A percentile compares a stretch with the other conserved stretches of the same genome.
Evolutionary conservation across 2,329 filamentous ascomycete species (phyloP).

Genomic region (Chaetomium strumarium): DNA sequence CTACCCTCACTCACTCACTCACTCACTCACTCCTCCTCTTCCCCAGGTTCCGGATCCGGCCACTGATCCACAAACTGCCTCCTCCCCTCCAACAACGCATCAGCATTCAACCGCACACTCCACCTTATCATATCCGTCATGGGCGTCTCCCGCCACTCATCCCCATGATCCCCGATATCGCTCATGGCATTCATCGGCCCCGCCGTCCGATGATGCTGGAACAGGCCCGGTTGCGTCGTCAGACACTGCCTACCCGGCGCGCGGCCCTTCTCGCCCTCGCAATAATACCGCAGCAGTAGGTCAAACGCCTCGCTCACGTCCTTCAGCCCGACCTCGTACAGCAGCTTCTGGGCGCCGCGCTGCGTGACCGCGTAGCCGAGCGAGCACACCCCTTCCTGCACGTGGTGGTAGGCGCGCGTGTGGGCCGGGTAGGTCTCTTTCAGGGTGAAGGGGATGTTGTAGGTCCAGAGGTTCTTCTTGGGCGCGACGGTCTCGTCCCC

Average conservation of each 20-base stretch:
- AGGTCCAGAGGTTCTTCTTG: conserved; percentile 29
- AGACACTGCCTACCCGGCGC: conserved; percentile 34
- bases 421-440: conserved; percentile 33
- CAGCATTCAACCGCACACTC: conserved; percentile 38
- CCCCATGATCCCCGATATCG: conserved; percentile 33
- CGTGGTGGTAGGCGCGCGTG: conserved; percentile 38
- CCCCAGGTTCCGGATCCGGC: conserved; percentile 18
- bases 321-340: conserved; percentile 37
- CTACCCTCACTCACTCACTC: too few species aligned
- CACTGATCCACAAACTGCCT: conserved; percentile 28
- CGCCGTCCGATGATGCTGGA: conserved; percentile 40
- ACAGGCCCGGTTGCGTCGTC: conserved; percentile 37
- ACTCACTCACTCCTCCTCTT: too few species aligned
- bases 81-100: conserved; percentile 32
- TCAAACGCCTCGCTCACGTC: conserved; percentile 34
- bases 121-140: conserved; percentile 34
- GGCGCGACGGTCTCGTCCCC: conserved; percentile 32
- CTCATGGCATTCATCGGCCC: conserved; percentile 31
- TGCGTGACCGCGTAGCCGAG: conserved; percentile 39
- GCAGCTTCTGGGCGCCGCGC: conserved; percentile 32
- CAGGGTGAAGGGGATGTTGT: conserved; percentile 30
- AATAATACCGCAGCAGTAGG: conserved; percentile 37
- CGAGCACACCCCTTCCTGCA: conserved; percentile 36
- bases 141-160: conserved; percentile 27
- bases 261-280: conserved; percentile 33